Evolutionary conservation across 2,329 filamentous ascomycete species (phyloP).

Genomic region (Ceratocystis huliohia): DNA sequence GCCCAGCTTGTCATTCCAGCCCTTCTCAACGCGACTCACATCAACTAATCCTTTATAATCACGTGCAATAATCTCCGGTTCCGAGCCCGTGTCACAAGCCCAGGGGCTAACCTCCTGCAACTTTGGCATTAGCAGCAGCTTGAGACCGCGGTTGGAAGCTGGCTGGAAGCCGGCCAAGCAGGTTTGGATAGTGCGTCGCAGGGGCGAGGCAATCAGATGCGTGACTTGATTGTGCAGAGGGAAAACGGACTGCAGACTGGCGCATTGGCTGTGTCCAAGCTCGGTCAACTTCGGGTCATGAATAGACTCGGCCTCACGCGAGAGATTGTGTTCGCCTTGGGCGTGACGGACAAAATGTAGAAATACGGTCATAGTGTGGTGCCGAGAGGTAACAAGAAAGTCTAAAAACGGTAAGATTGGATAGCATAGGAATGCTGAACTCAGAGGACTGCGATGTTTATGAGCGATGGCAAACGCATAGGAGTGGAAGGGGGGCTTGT

Average conservation of each 20-base stretch:
- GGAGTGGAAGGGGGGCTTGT: not conserved
- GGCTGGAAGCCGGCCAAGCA: constrained; percentile 56
- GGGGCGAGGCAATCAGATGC: constrained; percentile 62
- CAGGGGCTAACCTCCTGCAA: constrained; percentile 65
- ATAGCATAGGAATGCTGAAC: not conserved
- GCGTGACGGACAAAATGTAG: constrained; percentile 62
- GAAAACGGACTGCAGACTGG: constrained; percentile 47
- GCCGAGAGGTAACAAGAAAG: not conserved
- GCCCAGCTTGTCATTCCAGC: constrained; percentile 61
- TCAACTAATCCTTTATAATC: constrained; percentile 56
- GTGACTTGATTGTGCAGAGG: constrained; percentile 52
- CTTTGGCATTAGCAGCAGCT: constrained; percentile 56
- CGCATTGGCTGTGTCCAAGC: constrained; percentile 65
- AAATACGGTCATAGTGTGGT: constrained; percentile 35
- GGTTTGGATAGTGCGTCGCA: constrained; percentile 71
- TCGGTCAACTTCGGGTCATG: constrained; percentile 68
- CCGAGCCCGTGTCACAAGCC: constrained; percentile 64
- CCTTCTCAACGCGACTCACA: constrained; percentile 44
- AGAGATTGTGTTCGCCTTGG: constrained; percentile 72
- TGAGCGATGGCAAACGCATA: no score
- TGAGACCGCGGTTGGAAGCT: constrained; percentile 27
- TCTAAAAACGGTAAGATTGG: not conserved
- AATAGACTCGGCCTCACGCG: constrained; percentile 52
- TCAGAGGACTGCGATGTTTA: no score
- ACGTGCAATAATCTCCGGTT: constrained; percentile 38